Percentiles rank a stretch among this genome's conserved stretches.
These are phyloP conservation scores for Fusarium gaditjirri DNA, from an alignment of 2,329 filamentous ascomycete species.

Conservation along the genomic window DNA sequence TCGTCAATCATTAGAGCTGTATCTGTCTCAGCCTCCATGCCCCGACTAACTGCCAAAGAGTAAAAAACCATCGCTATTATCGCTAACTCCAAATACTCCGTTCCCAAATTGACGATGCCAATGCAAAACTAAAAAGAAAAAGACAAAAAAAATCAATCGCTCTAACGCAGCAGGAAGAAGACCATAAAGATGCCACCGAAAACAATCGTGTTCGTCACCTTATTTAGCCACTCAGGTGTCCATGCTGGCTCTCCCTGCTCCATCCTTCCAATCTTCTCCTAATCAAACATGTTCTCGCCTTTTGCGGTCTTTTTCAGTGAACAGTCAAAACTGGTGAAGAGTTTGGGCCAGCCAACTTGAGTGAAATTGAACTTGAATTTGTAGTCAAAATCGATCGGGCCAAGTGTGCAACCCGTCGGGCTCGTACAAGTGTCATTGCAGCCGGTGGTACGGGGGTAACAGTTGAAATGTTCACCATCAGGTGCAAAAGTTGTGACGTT, in stretches of 20 bases:
- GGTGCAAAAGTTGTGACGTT: slow-evolving; percentile 63
- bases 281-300: background rate
- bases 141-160: background rate
- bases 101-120: background rate
- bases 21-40: background rate
- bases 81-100: background rate
- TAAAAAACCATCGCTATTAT: background rate
- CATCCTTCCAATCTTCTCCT: background rate
- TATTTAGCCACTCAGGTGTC: background rate
- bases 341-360: slow-evolving; percentile 57
- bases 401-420: slow-evolving; percentile 64
- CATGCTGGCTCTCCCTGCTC: background rate
- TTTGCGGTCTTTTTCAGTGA: slow-evolving; percentile 21
- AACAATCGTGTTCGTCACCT: background rate
- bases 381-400: slow-evolving; percentile 58
- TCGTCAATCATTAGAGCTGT: background rate
- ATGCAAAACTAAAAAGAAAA: background rate
- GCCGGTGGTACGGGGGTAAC: slow-evolving; percentile 55
- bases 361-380: slow-evolving; percentile 60
- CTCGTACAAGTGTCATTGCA: slow-evolving; percentile 60
- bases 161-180: background rate
- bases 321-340: slow-evolving; percentile 52
- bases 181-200: background rate
- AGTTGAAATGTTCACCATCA: slow-evolving; percentile 60
- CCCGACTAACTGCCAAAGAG: background rate